Conservation (phyloP, 805 yeast species). For the Sugiyamaella americana region DNA sequence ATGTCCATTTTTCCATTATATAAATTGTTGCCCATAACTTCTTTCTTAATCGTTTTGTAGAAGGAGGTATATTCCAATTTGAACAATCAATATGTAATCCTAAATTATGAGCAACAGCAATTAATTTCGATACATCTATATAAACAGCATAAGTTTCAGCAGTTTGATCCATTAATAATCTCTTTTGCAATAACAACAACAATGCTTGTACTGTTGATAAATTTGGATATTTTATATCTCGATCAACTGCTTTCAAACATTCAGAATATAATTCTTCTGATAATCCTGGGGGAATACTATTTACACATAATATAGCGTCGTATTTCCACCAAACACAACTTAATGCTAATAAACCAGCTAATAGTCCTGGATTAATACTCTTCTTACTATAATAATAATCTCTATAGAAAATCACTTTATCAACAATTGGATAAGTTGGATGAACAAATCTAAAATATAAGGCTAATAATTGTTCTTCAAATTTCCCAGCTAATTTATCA, state of each 20-base stretch:
- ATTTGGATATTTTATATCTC: slow-evolving; percentile 28
- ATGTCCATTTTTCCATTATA: slow-evolving; percentile 34
- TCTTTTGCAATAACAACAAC: slow-evolving; percentile 28
- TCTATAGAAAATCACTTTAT: slow-evolving; percentile 27
- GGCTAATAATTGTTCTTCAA: slow-evolving; percentile 28
- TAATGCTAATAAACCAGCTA: slow-evolving; percentile 31
- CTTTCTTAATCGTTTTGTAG: slow-evolving; percentile 29
- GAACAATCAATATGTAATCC: slow-evolving; percentile 34
- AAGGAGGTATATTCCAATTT: slow-evolving; percentile 31
- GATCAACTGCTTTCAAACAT: slow-evolving; percentile 25
- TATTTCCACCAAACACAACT: slow-evolving; percentile 34
- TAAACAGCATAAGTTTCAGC: slow-evolving; percentile 26
- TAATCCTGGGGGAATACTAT: slow-evolving; percentile 27
- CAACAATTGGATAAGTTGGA: slow-evolving; percentile 33
- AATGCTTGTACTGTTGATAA: slow-evolving; percentile 30
- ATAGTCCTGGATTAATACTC: slow-evolving; percentile 28
- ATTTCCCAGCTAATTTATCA: slow-evolving; percentile 14
- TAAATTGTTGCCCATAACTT: slow-evolving; percentile 33
- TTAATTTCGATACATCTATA: slow-evolving; percentile 26
- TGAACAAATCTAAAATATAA: slow-evolving; percentile 31
- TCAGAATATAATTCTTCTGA: slow-evolving; percentile 25
- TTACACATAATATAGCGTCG: slow-evolving; percentile 28
- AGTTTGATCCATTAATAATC: slow-evolving; percentile 28
- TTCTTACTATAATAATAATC: slow-evolving; percentile 26
- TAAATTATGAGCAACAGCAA: slow-evolving; percentile 27